Base-by-base conservation (phyloP, 2,329 filamentous ascomycete species). In the Phyllachora maydis region DNA sequence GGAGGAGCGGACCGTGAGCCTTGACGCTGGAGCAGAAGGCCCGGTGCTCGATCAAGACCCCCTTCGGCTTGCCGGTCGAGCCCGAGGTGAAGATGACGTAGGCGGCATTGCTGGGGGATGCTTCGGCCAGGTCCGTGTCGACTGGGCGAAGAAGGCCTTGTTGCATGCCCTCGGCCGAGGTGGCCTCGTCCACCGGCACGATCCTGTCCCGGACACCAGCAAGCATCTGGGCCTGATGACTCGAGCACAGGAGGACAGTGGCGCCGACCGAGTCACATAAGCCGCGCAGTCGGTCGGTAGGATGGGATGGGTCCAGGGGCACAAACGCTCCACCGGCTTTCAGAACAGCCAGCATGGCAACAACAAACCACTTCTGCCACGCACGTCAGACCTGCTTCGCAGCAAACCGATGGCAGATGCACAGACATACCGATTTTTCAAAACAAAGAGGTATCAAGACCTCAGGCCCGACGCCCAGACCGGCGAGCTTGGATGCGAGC, bases 81-180 rank as follows among this genome's bases (percentile, higher is more conserved):
- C 35, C 35, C 8, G 32, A 34, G 3, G 35, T 37, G 24, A 37
- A 37, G 19, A 36, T 33, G 10, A 35, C 29, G 23, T 37, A 37
- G 10, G 32, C 33, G 7, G 29, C 24, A 17, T 33, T 30, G 17
- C 7, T n/a, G n/a, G n/a, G n/a, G n/a, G n/a, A n/a, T n/a, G n/a
- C 19, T 25, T 21, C 22, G n/a, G 28, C 23, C 4, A 25, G 25
- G 4, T 16, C 7, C 8, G 13, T 8, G 11, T 13, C 8, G n/a
- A 23, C 17, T n/a, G n/a, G n/a, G n/a, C n/a, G n/a, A n/a, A n/a
- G n/a, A n/a, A n/a, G n/a, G n/a, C n/a, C n/a, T n/a, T n/a, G n/a
- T n/a, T n/a, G n/a, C n/a, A 16, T 13, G 13, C 14, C 16, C 20
- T 26, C 24, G 11, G 20, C 16, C 24, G 19, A 8, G 11, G 24